A percentile compares a stretch with the other conserved stretches of the same genome.
phyloP scores from a whole-genome alignment of 495 filamentous ascomycete species.

The Penicillium fimorum region DNA sequence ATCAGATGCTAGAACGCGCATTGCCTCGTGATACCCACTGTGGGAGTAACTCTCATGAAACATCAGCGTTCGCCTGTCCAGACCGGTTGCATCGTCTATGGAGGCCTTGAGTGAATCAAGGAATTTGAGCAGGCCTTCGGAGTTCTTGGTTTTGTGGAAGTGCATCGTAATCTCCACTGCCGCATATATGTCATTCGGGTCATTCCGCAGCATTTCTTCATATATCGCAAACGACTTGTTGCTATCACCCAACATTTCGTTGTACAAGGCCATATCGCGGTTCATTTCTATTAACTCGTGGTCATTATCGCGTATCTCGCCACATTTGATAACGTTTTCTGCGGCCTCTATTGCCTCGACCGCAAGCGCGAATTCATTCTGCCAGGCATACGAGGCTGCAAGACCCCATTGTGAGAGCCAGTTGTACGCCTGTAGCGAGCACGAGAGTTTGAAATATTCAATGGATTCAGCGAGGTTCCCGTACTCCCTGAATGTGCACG shows the following conservation, averaged over 20 bases:
- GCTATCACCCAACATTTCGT: conserved; percentile 3
- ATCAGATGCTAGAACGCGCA: conserved; percentile 2
- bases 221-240: conserved; percentile 13
- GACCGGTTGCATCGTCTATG: conserved; percentile 7
- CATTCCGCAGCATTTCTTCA: conserved; percentile 5
- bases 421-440: conserved; percentile 12
- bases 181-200: conserved; percentile 11
- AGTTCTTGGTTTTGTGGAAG: conserved; percentile 4
- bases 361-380: conserved; percentile 8
- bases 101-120: conserved; percentile 14
- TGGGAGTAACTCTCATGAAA: conserved; percentile 11
- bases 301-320: conserved; percentile 1
- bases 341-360: conserved; percentile 13
- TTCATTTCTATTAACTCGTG: background rate
- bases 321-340: background rate
- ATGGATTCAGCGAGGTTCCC: conserved; percentile 11
- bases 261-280: conserved; percentile 12
- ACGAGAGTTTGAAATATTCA: conserved; percentile 18
- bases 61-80: conserved; percentile 7
- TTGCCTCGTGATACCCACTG: conserved; percentile 10
- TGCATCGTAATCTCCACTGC: conserved; percentile 6
- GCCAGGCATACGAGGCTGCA: conserved; percentile 7
- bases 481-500: conserved; percentile 13
- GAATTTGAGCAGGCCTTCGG: conserved; percentile 12
- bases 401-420: conserved; percentile 18